These are phyloP conservation scores for Colletotrichum coccodes DNA, from an alignment of 2,329 filamentous ascomycete genomes.

Conservation along the genomic window DNA sequence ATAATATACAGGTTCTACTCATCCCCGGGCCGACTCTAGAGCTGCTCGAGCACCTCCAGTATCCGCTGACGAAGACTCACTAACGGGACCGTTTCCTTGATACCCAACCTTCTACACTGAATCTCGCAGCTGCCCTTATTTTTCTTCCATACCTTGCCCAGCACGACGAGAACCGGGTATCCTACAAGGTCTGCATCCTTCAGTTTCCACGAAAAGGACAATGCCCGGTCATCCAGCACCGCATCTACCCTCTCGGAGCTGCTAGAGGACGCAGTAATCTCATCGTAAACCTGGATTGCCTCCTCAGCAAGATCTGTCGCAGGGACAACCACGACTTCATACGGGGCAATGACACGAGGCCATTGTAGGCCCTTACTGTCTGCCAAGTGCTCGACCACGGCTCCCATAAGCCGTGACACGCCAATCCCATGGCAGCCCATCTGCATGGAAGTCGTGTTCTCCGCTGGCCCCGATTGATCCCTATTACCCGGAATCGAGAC, in stretches of 20 bases:
- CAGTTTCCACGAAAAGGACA: constrained; percentile 84
- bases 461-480: neutral
- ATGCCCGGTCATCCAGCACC: constrained; percentile 78
- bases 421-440: constrained; percentile 99
- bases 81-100: constrained; percentile 68
- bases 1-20: neutral
- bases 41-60: constrained; percentile 58
- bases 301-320: constrained; percentile 56
- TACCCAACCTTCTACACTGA: constrained; percentile 76
- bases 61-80: constrained; percentile 55
- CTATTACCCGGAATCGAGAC: constrained; percentile 57
- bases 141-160: constrained; percentile 78
- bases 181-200: constrained; percentile 90
- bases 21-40: constrained; percentile 49
- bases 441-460: constrained; percentile 64
- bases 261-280: constrained; percentile 48
- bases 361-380: constrained; percentile 84
- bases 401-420: constrained; percentile 88
- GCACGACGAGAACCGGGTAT: constrained; percentile 83
- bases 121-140: constrained; percentile 73
- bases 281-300: constrained; percentile 71
- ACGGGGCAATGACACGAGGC: constrained; percentile 89
- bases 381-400: constrained; percentile 80
- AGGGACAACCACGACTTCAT: constrained; percentile 76
- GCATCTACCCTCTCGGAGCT: constrained; percentile 60